Percentiles rank a stretch among this genome's conserved stretches.
phyloP scores from a whole-genome alignment of 345 rosid species.

The Lumnitzera littorea region DNA sequence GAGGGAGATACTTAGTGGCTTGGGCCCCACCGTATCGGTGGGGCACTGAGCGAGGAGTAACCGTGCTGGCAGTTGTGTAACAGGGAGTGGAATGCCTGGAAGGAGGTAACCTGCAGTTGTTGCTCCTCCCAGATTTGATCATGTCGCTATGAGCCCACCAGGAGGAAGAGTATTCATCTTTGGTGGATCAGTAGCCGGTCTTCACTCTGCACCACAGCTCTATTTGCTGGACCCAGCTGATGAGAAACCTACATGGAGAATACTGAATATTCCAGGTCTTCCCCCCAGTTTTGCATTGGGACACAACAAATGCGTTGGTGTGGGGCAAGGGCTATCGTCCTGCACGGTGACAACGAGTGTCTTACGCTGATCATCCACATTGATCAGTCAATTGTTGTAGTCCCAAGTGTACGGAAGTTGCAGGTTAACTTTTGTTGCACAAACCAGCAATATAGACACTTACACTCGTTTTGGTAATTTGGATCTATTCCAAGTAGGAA shows the following conservation, averaged over 20 bases:
- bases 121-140: constrained; percentile 88
- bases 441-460: no score
- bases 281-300: constrained; percentile 94
- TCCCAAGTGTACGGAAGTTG: no score
- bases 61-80: constrained; percentile 75
- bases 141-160: constrained; percentile 74
- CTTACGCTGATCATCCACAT: no score
- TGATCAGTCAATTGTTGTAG: no score
- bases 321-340: constrained; percentile 79
- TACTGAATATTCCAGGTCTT: constrained; percentile 71
- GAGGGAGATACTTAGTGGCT: constrained; percentile 79
- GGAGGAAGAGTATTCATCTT: constrained; percentile 79
- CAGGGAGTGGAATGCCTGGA: constrained; percentile 85
- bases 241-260: constrained; percentile 86
- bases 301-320: constrained; percentile 86
- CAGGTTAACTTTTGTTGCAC: no score
- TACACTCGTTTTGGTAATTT: no score
- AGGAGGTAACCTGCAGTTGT: constrained; percentile 81
- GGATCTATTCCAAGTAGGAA: no score
- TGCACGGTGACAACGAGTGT: no score
- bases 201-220: constrained; percentile 87
- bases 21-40: constrained; percentile 90
- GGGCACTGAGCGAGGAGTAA: no score
- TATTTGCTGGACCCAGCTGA: constrained; percentile 81
- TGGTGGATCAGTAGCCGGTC: constrained; percentile 87